Evolutionary conservation across 2,329 filamentous ascomycete species (phyloP), one percentile per base, ranked within the genome.

Genomic region (Sphaerulina vaccinii): DNA sequence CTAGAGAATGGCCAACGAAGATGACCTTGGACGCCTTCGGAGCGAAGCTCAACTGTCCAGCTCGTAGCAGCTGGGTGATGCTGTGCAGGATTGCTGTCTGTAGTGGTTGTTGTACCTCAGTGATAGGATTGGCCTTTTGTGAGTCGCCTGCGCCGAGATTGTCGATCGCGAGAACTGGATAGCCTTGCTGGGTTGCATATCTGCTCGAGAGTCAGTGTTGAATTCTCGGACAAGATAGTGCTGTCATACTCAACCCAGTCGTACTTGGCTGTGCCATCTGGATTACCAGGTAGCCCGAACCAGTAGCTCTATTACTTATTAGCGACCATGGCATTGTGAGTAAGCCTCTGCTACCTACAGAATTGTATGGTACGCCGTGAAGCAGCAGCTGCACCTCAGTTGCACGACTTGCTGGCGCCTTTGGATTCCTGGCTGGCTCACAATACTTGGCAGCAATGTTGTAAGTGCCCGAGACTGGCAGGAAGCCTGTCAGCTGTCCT

Each of bases 121-220:
- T 55, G 38, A 57, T 41, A 4, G 57, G 57, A 32, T 59, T 47
- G 11, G 51, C 49, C 27, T 57, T 57, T 21, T 47, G 43, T 9
- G 52, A 57, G 39, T 52, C 46, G 22, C 56, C 54, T 15, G 53
- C 51, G 32, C 54, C 56, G n/a, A 56, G 54, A 18, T 54, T 56
- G 32, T 58, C 56, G 36, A 58, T 54, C 13, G 56, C 51, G n/a
- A 58, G 51, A 18, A 54, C 51, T n/a, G 53, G 50, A 32, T 58
- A 58, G 47, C 56, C 56, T 38, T 53, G 55, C n/a, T 40, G 15
- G 11, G 48, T 54, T 11, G 51, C 51, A 18, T 52, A 54, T 22
- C 40, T 51, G n/a, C n/a, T n/a, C n/a, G n/a, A n/a, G n/a, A 13
- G 7, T 15, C 18, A 38, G n/a, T 13, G 10, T 45, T 16, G 29